Conservation (phyloP, 164 flowering plant species). For the Vitis rotundifolia region DNA sequence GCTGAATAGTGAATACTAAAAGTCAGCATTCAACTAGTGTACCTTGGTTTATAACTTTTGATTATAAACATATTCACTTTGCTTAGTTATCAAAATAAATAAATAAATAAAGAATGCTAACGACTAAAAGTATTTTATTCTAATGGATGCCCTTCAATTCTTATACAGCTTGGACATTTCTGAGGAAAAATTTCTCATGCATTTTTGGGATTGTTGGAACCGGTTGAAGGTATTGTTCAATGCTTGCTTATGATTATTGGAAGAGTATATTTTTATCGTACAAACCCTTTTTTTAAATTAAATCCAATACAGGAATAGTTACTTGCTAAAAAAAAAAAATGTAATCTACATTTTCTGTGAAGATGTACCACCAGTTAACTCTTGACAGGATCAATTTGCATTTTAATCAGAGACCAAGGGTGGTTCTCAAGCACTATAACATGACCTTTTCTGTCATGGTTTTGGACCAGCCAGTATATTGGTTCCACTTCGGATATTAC, state of each 20-base stretch:
- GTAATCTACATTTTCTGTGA: no score
- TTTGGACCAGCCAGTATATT: not conserved
- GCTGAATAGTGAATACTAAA: no score
- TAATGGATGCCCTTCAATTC: conserved; percentile 6
- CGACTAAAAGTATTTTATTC: not conserved
- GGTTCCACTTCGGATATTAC: not conserved
- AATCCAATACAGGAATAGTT: no score
- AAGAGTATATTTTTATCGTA: not conserved
- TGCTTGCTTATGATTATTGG: not conserved
- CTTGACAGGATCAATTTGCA: no score
- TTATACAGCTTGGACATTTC: conserved; percentile 68
- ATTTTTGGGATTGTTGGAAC: conserved; percentile 90
- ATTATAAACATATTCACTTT: not conserved
- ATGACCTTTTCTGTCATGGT: not conserved
- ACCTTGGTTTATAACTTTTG: not conserved
- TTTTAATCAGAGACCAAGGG: not conserved
- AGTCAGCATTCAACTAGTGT: not conserved
- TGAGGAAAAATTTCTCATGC: conserved; percentile 63
- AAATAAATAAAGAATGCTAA: no score
- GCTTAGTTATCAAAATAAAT: no score
- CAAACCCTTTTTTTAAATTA: no score
- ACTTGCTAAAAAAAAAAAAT: no score
- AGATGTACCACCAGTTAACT: no score
- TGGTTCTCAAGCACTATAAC: not conserved
- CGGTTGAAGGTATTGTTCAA: conserved; percentile 53